Evolutionary conservation across 2,329 filamentous ascomycete species (phyloP).

Genomic region (Ophiocordyceps polyrhachis-furcata): DNA sequence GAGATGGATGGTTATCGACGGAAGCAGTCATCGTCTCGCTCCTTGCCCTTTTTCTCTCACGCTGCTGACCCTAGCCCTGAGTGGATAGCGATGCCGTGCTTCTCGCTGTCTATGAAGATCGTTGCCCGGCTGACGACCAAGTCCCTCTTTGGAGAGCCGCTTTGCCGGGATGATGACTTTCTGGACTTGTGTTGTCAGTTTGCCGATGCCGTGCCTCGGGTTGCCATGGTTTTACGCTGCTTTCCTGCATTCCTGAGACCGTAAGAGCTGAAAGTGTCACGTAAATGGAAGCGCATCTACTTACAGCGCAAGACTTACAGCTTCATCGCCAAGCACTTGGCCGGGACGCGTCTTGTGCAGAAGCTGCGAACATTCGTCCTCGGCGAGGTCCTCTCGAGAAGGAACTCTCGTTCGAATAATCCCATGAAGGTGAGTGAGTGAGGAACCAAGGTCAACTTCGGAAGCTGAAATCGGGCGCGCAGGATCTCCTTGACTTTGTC

Average conservation of each 20-base stretch:
- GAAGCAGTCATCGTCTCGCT: background rate
- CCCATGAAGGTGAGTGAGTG: slow-evolving; percentile 4
- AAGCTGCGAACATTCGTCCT: slow-evolving; percentile 1
- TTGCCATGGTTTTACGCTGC: slow-evolving; percentile 3
- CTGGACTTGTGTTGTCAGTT: slow-evolving; percentile 3
- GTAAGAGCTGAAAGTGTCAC: no score
- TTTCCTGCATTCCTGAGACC: slow-evolving; percentile 1
- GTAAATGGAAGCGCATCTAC: no score
- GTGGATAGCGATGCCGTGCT: slow-evolving; percentile 3
- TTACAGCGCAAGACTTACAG: background rate
- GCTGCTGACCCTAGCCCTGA: background rate
- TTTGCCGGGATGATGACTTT: slow-evolving; percentile 3
- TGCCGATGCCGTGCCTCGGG: slow-evolving; percentile 3
- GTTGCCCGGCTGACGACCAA: slow-evolving; percentile 4
- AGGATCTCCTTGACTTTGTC: slow-evolving; percentile 4
- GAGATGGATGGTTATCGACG: background rate
- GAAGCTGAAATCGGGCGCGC: background rate
- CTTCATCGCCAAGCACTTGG: slow-evolving; percentile 1
- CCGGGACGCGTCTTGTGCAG: background rate
- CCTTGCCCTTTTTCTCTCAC: slow-evolving; percentile 1
- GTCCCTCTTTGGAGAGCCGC: slow-evolving; percentile 3
- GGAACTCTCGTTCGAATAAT: slow-evolving; percentile 1
- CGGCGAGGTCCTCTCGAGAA: slow-evolving; percentile 2
- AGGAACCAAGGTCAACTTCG: no score
- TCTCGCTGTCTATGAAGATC: slow-evolving; percentile 4